These are phyloP conservation scores for Pseudonitzschia delicatissima DNA, from an alignment of 108 stramenopile genomes.

Conservation along the genomic window DNA sequence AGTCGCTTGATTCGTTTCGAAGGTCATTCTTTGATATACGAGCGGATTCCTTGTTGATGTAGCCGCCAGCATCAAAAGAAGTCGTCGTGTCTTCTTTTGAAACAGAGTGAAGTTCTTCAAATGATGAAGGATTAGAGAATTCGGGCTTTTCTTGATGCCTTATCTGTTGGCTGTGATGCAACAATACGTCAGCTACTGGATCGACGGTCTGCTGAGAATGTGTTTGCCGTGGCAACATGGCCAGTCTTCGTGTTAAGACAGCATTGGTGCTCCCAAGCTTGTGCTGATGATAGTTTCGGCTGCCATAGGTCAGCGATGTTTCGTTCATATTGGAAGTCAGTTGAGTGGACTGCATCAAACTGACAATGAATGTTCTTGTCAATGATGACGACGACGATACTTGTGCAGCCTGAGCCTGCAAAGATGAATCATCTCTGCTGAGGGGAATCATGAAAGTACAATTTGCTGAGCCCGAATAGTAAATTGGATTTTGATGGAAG, in stretches of 20 bases:
- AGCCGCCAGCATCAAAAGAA: no score
- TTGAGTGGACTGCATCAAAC: neutral
- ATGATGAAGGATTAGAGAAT: no score
- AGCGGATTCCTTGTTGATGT: no score
- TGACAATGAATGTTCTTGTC: constrained; percentile 1
- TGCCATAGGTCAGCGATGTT: neutral
- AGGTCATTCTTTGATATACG: no score
- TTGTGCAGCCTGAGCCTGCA: neutral
- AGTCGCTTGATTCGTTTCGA: no score
- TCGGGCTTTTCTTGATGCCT: no score
- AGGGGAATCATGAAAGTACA: constrained; percentile 9
- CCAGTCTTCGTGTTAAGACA: constrained; percentile 11
- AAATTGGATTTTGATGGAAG: neutral
- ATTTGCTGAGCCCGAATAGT: neutral
- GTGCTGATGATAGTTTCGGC: neutral
- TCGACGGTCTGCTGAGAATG: neutral
- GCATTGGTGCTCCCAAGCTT: neutral
- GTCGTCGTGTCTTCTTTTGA: no score
- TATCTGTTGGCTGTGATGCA: neutral
- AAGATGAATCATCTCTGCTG: neutral
- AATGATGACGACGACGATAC: neutral
- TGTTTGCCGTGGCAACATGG: neutral
- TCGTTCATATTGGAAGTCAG: neutral
- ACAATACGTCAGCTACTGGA: constrained; percentile 3
- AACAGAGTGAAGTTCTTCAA: no score